Evolutionary conservation across 148 eudicot species (phyloP), one percentile per base, ranked within the genome.

Genomic region (Pouteria glomerata): DNA sequence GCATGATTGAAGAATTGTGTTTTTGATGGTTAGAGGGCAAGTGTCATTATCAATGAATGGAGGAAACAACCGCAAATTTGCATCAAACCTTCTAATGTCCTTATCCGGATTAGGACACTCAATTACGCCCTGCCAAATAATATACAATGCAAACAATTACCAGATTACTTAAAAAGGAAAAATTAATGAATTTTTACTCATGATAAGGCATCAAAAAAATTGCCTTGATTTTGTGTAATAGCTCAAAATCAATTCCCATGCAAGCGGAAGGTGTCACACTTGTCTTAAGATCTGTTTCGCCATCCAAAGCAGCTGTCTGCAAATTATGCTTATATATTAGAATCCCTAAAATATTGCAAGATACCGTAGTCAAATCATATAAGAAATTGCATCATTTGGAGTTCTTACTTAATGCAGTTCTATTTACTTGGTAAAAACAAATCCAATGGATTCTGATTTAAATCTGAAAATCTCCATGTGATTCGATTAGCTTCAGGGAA

Each of bases 1-100:
- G 90, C 99, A 95, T 73, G 99, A 95, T 63, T 95, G 99, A 73
- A 95, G 97, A 77, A 95, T 80, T 42, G 99, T 95, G 73, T 95
- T 91, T 78, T 89, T 91, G 29, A 91, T 95, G 76, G 97, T 91
- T 73, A 95, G 60, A 72, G 99, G 94, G 77, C 96, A 95, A n/a
- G 83, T 67, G 70, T 95, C 97, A 79, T 91, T 95, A 79, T 95
- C 99, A 71, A 95, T 81, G 72, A 91, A 95, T 34, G 99, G 99
- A 84, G 99, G 99, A 85, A 89, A 95, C 53, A 95, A 80, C 77
- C 99, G 86, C 78, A 95, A 72, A 83, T 91, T 95, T 63, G 97
- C 97, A 81, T 95, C 99, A 75, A 95, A 84, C 84, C 99, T 89
- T 80, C 89, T 85, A 41, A 95, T 88, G 72, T 95, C 99, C 74